Percentiles rank a stretch among this genome's conserved stretches.
These are phyloP conservation scores for Anaeramoeba ignava DNA, from an alignment of 78 protist species.

Conservation along the genomic window DNA sequence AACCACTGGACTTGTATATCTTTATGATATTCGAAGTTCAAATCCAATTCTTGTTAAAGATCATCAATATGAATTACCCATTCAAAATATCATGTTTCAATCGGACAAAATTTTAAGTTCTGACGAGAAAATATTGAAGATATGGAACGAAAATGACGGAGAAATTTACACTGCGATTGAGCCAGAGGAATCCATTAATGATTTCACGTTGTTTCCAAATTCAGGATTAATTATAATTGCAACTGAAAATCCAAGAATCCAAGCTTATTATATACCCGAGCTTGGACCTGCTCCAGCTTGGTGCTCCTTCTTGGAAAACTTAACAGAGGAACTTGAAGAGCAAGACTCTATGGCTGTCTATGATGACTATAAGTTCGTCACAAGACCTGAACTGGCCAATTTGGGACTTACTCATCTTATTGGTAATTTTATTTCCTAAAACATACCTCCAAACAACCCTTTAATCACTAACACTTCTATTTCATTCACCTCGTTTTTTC, in stretches of 20 bases:
- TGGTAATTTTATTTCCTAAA: too few relatives aligned
- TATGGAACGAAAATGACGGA: neutral
- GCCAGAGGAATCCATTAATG: neutral
- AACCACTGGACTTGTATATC: conserved; percentile 44
- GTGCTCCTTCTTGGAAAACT: conserved; percentile 74
- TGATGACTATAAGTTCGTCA: conserved; percentile 83
- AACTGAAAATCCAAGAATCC: conserved; percentile 55
- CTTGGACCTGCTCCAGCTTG: conserved; percentile 96
- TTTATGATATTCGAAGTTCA: conserved; percentile 71
- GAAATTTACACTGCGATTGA: neutral
- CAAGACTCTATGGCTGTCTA: conserved; percentile 20
- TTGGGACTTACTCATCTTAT: conserved; percentile 49
- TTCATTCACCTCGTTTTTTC: too few relatives aligned
- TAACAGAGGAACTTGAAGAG: conserved; percentile 59
- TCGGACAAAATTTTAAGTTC: neutral
- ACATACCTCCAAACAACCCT: too few relatives aligned
- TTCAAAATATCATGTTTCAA: conserved; percentile 2
- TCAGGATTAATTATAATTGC: conserved; percentile 68
- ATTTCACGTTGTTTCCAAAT: conserved; percentile 6
- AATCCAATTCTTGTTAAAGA: conserved; percentile 55
- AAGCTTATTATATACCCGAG: conserved; percentile 70
- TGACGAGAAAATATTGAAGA: neutral
- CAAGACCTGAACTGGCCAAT: conserved; percentile 58
- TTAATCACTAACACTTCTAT: too few relatives aligned
- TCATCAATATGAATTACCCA: conserved; percentile 72